Evolutionary conservation across 1,284 basidiomycete genomes (phyloP).

Genomic region (Cerrena zonata): DNA sequence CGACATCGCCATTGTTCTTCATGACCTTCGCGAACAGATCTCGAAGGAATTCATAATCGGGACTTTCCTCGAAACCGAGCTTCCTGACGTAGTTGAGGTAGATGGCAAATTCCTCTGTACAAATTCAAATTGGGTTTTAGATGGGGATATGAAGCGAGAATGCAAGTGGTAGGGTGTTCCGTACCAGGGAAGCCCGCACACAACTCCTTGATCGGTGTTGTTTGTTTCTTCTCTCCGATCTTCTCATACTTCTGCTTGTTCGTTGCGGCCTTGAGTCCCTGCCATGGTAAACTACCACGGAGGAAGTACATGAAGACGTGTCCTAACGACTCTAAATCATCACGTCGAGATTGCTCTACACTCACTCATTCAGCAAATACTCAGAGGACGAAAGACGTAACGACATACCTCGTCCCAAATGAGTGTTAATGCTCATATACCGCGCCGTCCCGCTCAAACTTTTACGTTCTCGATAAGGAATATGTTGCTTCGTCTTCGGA

Average conservation of each 20-base stretch:
- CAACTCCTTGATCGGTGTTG: constrained; percentile 89
- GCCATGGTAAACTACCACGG: constrained; percentile 89
- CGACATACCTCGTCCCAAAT: constrained; percentile 77
- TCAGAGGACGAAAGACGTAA: constrained; percentile 4
- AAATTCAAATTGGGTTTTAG: background rate
- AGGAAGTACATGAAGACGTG: constrained; percentile 99
- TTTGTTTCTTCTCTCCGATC: constrained; percentile 98
- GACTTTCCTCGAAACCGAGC: constrained; percentile 88
- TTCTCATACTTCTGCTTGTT: constrained; percentile 99
- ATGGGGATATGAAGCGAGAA: background rate
- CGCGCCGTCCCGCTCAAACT: constrained; percentile 85
- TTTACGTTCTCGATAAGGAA: constrained; percentile 93
- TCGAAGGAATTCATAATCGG: constrained; percentile 92
- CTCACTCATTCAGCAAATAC: background rate
- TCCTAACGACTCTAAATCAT: constrained; percentile 90
- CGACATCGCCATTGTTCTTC: constrained; percentile 81
- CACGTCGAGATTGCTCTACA: constrained; percentile 86
- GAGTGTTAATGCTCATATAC: constrained; percentile 97
- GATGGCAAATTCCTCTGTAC: constrained; percentile 78
- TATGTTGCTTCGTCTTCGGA: constrained; percentile 94
- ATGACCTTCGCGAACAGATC: constrained; percentile 89
- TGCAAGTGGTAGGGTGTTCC: constrained; percentile 20
- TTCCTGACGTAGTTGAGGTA: constrained; percentile 86
- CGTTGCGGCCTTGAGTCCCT: constrained; percentile 92
- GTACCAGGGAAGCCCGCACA: constrained; percentile 87